phyloP scores from a whole-genome alignment of 352 stramenopile species.

The Phytopythium montanum region DNA sequence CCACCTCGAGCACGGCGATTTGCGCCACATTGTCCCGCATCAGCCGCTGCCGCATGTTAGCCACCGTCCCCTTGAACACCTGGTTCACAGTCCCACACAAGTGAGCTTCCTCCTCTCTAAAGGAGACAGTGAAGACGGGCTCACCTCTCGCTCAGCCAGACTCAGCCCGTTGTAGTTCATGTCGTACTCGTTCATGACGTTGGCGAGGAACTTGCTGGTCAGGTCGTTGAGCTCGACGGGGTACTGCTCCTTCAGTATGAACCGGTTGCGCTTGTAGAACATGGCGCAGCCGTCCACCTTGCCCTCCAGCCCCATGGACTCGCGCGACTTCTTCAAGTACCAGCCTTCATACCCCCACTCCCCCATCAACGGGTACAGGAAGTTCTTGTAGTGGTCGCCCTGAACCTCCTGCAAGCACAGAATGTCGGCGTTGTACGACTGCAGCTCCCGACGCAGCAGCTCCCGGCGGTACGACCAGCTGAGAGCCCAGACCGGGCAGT shows the following conservation, averaged over 20 bases:
- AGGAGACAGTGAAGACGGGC: no score
- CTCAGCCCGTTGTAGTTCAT: constrained; percentile 66
- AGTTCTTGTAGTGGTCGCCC: constrained; percentile 97
- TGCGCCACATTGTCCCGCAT: constrained; percentile 98
- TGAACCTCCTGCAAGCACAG: constrained; percentile 98
- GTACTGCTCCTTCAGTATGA: constrained; percentile 90
- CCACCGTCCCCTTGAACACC: constrained; percentile 41
- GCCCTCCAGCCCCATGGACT: constrained; percentile 96
- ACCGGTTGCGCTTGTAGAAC: constrained; percentile 95
- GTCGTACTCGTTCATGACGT: constrained; percentile 75
- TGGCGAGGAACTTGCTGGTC: constrained; percentile 63
- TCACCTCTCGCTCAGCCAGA: constrained; percentile 58
- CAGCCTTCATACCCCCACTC: constrained; percentile 96
- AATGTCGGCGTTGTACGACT: constrained; percentile 93
- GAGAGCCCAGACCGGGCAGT: constrained; percentile 96
- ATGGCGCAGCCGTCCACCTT: constrained; percentile 98
- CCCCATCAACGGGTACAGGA: constrained; percentile 94
- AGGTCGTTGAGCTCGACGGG: constrained; percentile 97
- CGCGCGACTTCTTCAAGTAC: constrained; percentile 98
- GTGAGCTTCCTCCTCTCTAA: background rate
- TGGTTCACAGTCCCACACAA: background rate
- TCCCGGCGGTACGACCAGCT: constrained; percentile 96
- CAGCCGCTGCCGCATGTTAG: constrained; percentile 83
- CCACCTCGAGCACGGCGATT: constrained; percentile 95
- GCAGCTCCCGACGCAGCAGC: constrained; percentile 88